A percentile compares a stretch with the other conserved stretches of the same genome.
These are phyloP conservation scores for Lipomyces yarrowii DNA, from an alignment of 1,139 yeast species.

Conservation along the genomic window DNA sequence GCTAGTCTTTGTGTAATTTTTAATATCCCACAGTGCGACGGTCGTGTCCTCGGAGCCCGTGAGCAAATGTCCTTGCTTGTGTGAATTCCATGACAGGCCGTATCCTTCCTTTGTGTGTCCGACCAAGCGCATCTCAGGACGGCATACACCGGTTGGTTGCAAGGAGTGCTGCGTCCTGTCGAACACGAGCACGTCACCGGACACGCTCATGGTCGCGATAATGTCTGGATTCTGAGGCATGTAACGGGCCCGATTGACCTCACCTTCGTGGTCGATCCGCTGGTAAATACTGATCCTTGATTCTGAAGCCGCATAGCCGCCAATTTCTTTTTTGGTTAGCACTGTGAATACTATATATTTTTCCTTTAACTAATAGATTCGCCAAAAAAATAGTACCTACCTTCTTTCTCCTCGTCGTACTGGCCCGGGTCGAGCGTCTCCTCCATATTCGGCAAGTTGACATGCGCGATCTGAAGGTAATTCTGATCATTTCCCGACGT, in stretches of 20 bases:
- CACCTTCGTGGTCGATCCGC: constrained; percentile 52
- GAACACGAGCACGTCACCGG: constrained; percentile 73
- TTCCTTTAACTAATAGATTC: too few relatives aligned
- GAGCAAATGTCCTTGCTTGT: constrained; percentile 50
- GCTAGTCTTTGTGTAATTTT: constrained; percentile 27
- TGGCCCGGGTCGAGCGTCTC: constrained; percentile 40
- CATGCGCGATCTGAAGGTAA: constrained; percentile 72
- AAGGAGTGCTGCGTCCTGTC: constrained; percentile 52
- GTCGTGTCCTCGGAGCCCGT: constrained; percentile 70
- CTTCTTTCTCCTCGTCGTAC: constrained; percentile 42
- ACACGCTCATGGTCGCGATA: constrained; percentile 77
- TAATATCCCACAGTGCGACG: constrained; percentile 62
- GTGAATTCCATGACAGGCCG: constrained; percentile 66
- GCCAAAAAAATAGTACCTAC: neutral
- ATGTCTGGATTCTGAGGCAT: constrained; percentile 71
- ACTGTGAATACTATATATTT: neutral
- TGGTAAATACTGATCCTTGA: constrained; percentile 57
- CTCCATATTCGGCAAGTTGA: constrained; percentile 59
- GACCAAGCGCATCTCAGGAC: constrained; percentile 50
- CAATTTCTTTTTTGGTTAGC: constrained; percentile 36
- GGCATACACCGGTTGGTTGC: constrained; percentile 42
- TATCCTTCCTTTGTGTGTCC: constrained; percentile 70
- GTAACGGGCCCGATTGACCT: constrained; percentile 79
- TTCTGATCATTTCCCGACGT: constrained; percentile 81
- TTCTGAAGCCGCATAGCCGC: constrained; percentile 39